Conservation (phyloP, 371 early-diverging fungal species). For the Mucor plumbeus region DNA sequence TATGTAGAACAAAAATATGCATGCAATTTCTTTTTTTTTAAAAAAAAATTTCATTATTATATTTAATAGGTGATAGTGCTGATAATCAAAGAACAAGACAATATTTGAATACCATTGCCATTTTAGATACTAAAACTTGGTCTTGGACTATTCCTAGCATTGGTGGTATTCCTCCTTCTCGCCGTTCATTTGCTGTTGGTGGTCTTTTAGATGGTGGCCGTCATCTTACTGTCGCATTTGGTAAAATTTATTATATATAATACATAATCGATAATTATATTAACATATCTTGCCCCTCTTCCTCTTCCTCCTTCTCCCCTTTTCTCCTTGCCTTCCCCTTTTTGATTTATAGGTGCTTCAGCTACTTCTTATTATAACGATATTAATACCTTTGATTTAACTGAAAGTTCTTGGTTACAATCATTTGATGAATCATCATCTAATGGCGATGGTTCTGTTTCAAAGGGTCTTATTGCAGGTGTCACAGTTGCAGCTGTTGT, state of each 20-base stretch:
- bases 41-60: slow-evolving; percentile 8
- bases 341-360: slow-evolving; percentile 32
- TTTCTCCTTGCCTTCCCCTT: not conserved
- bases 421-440: slow-evolving; percentile 22
- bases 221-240: slow-evolving; percentile 49
- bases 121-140: slow-evolving; percentile 51
- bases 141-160: slow-evolving; percentile 40
- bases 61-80: slow-evolving; percentile 37
- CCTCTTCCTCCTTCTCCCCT: not conserved
- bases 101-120: slow-evolving; percentile 39
- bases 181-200: slow-evolving; percentile 48
- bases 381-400: slow-evolving; percentile 41
- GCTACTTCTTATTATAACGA: slow-evolving; percentile 48
- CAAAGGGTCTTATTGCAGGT: slow-evolving; percentile 52
- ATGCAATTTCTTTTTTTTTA: not conserved
- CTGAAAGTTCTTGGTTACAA: slow-evolving; percentile 38
- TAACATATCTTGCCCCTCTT: not conserved
- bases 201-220: slow-evolving; percentile 35
- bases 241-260: slow-evolving; percentile 20
- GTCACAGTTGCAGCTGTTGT: slow-evolving; percentile 44
- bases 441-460: slow-evolving; percentile 24
- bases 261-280: slow-evolving; percentile 6
- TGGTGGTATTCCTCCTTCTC: slow-evolving; percentile 46
- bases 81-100: slow-evolving; percentile 22
- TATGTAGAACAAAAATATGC: slow-evolving; percentile 9